These are phyloP conservation scores for Haplosporangium sp. DNA, from an alignment of 371 early-diverging fungal species.

Conservation along the genomic window DNA sequence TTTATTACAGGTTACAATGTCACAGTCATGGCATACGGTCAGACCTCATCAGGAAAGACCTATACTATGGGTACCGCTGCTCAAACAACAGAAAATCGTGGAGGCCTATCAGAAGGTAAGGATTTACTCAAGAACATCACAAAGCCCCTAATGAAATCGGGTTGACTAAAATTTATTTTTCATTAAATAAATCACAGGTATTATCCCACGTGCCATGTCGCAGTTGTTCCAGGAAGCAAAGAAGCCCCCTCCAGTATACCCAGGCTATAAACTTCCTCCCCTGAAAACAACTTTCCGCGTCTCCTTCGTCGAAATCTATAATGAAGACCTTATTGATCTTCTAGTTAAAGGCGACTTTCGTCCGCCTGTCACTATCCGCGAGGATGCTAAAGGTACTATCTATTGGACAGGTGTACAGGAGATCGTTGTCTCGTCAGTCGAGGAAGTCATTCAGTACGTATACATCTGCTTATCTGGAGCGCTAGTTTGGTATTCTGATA, in stretches of 20 bases:
- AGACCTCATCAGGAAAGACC: constrained; percentile 98
- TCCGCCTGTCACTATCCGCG: constrained; percentile 85
- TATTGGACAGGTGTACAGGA: constrained; percentile 93
- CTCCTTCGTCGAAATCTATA: constrained; percentile 95
- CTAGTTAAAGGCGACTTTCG: constrained; percentile 70
- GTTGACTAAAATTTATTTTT: too few relatives aligned
- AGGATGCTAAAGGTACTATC: constrained; percentile 93
- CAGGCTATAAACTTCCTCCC: constrained; percentile 39
- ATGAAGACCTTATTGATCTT: constrained; percentile 96
- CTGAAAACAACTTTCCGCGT: constrained; percentile 54
- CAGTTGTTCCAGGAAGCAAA: constrained; percentile 80
- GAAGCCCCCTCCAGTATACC: constrained; percentile 38
- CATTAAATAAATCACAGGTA: constrained; percentile 62
- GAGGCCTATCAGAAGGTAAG: constrained; percentile 61
- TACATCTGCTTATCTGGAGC: constrained; percentile 16
- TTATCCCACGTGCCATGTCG: constrained; percentile 91
- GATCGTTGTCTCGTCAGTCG: constrained; percentile 76
- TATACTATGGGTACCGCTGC: constrained; percentile 97
- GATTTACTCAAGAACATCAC: neutral
- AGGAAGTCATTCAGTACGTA: constrained; percentile 81
- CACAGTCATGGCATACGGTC: constrained; percentile 98
- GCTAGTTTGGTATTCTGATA: neutral
- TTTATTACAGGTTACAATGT: constrained; percentile 84
- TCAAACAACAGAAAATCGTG: constrained; percentile 66
- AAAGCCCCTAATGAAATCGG: too few relatives aligned